Evolutionary conservation across 2,329 filamentous ascomycete genomes (phyloP), one percentile per base, ranked within the genome.

Genomic region (Colletotrichum salicis): DNA sequence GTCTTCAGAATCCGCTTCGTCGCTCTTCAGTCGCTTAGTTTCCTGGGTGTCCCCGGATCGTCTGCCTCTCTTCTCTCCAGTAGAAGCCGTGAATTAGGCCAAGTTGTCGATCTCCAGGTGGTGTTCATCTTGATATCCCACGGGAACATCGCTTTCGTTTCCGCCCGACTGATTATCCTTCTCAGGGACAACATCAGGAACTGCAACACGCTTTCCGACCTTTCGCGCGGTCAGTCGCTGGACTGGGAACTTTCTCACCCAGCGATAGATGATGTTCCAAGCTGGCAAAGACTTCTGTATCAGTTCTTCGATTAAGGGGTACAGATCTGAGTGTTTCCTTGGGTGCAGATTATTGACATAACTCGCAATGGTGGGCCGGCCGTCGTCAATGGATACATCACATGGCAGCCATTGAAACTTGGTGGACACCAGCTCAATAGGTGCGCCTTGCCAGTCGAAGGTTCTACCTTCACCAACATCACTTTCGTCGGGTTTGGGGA

Each of bases 331-430:
- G 56, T 87, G 79, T 3, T 80, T 60, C 1, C 70, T 29, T 0
- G 87, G 87, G 71, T 89, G 86, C 1, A 88, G 76, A 73, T 88
- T 88, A 76, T 89, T 89, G 77, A 88, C 83, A 74, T 89, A 89
- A 73, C 84, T 87, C 3, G 80, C 80, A 29, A 89, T 84, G n/a
- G 77, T 81, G 12, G 82, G 79, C 7, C 61, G 66, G 13, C 81
- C 77, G 2, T 79, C 70, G 56, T 78, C 76, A 57, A 87, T 78
- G 19, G 80, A 76, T 19, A 90, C 80, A 4, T 87, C 83, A 60
- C 84, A 84, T 13, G 88, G 88, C 13, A 90, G 78, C 85, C 84
- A 86, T 70, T 86, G 85, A 51, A 79, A 85, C 4, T 60, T 67
- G 2, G 61, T 66, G 12, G 81, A 83, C 56, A 70, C 70, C 1